Evolutionary conservation across 495 filamentous ascomycete species (phyloP).

Genomic region (Bombardia bombarda): DNA sequence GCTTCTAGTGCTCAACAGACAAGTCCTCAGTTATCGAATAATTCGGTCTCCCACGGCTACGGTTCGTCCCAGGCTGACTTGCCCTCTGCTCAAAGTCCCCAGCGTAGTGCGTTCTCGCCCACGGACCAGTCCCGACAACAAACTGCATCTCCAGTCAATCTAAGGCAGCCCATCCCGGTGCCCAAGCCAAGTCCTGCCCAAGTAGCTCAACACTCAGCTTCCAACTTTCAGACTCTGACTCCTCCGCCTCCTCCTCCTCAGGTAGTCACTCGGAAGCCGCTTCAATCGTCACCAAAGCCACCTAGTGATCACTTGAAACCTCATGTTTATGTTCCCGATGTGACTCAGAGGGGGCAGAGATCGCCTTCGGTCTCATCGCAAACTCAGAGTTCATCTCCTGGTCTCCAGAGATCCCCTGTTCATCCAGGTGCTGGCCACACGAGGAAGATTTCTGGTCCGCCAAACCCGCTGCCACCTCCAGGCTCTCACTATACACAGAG

Average conservation of each 20-base stretch:
- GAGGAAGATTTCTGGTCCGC: too few species aligned
- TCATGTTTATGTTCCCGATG: background rate
- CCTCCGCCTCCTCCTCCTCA: constrained; percentile 5
- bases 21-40: constrained; percentile 2
- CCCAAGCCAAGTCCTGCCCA: constrained; percentile 6
- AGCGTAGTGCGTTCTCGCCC: constrained; percentile 9
- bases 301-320: background rate
- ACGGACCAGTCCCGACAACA: constrained; percentile 11
- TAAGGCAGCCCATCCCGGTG: constrained; percentile 10
- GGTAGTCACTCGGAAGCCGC: constrained; percentile 5
- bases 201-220: background rate
- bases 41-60: too few species aligned
- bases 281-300: constrained; percentile 1
- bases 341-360: background rate
- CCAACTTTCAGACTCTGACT: background rate
- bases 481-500: background rate
- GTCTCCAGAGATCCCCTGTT: too few species aligned
- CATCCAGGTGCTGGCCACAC: background rate
- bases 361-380: constrained; percentile 2
- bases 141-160: constrained; percentile 13
- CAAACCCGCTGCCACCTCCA: background rate
- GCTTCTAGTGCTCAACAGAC: too few species aligned
- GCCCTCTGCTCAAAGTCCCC: constrained; percentile 15
- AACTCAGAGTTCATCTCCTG: background rate
- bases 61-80: constrained; percentile 10